Evolutionary conservation across 2,329 filamentous ascomycete species (phyloP).

Genomic region (Emergomyces orientalis): DNA sequence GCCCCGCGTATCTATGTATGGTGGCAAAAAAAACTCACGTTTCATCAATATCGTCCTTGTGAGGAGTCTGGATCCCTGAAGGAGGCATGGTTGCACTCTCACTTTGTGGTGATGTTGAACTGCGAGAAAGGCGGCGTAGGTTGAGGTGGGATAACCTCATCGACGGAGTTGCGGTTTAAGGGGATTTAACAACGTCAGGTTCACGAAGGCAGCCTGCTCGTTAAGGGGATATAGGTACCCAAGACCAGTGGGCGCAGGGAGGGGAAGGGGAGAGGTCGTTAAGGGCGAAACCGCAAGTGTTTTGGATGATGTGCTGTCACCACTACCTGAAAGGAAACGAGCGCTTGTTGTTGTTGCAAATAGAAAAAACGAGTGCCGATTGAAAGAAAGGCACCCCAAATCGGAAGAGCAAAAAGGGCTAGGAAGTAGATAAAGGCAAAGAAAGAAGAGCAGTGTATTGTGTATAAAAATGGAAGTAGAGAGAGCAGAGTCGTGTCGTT

Average conservation of each 20-base stretch:
- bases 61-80: conserved; percentile 38
- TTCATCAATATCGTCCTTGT: conserved; percentile 51
- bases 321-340: background rate
- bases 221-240: background rate
- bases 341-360: background rate
- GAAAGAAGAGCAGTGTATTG: background rate
- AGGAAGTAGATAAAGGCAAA: background rate
- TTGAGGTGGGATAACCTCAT: conserved; percentile 3
- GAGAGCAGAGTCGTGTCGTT: background rate
- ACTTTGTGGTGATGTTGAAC: background rate
- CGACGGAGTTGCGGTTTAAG: background rate
- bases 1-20: background rate
- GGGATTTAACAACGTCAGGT: background rate
- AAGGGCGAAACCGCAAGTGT: background rate
- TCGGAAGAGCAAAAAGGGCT: background rate
- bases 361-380: background rate
- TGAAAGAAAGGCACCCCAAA: background rate
- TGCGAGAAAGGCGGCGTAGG: conserved; percentile 5
- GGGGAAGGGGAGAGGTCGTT: background rate
- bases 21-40: conserved; percentile 42
- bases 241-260: background rate
- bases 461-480: background rate
- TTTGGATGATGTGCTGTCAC: conserved; percentile 3
- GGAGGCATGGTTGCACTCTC: conserved; percentile 27
- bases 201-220: background rate